Base-by-base conservation (phyloP, 225 moss, liverwort and hornwort species). In the Straminergon stramineum region DNA sequence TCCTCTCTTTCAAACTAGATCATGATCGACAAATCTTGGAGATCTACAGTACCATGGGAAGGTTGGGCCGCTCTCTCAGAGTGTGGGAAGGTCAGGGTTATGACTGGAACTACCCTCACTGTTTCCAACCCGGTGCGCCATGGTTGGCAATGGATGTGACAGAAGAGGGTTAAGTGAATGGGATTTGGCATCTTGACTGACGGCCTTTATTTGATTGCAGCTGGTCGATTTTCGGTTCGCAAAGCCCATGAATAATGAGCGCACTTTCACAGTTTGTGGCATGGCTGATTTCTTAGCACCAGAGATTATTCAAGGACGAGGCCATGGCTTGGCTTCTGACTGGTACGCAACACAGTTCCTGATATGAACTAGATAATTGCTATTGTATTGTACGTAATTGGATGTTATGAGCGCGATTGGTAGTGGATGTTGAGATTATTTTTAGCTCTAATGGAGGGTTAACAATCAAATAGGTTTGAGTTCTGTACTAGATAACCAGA, bases 251-350 rank as follows among this genome's bases (percentile, higher is more conserved):
- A 92, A 84, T 12, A 89, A 93, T 32, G 91, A 93, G 65, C 94
- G 84, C 53, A 94, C 95, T 7, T 94, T 95, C 90, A 93, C 95
- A 5, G 89, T 95, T 45, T 94, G 94, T 67, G 95, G 95, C 86
- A 95, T 95, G 95, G 95, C 95, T 82, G 95, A 95, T 91, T 95
- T 93, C 82, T 86, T 95, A 86, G 94, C 94, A 56, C 95, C 95
- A 2, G 95, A 95, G 86, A 91, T 95, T 35, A 88, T 95, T 35
- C 91, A 92, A 88, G 95, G 95, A 66, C 90, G 82, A 79, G 95
- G 95, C 41, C 93, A 95, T 80, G 92, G 94, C 76, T 86, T 94
- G 51, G 94, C 94, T 87, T 93, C 95, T 65, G 95, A 95, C 88
- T 95, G 95, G 94, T 95, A 75, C 84, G 77, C 64, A 71, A 52